These are phyloP conservation scores for Fagopyrum tataricum DNA, from an alignment of 148 eudicot species.

Conservation along the genomic window DNA sequence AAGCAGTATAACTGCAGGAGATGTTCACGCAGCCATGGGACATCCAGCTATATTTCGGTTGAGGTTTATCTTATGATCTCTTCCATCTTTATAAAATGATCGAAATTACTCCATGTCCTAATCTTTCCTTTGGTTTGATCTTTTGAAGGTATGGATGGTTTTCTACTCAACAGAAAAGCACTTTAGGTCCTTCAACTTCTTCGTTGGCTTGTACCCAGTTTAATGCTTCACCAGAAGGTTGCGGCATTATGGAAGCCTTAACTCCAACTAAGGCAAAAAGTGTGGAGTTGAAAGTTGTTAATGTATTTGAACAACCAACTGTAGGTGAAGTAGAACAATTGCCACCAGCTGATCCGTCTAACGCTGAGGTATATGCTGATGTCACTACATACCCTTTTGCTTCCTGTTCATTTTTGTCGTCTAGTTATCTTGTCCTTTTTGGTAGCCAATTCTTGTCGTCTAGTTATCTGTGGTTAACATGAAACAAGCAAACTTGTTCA, in stretches of 20 bases:
- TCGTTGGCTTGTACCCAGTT: slow-evolving; percentile 2
- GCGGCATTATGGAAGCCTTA: not conserved
- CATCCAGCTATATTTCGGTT: slow-evolving; percentile 64
- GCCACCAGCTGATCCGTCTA: slow-evolving; percentile 20
- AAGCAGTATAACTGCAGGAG: slow-evolving; percentile 38
- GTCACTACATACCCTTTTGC: not conserved
- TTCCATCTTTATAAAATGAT: not conserved
- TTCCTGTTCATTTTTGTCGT: not conserved
- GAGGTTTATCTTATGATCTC: slow-evolving; percentile 37
- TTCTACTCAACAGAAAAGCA: slow-evolving; percentile 26
- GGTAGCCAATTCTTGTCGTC: not conserved
- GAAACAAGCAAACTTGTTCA: not conserved
- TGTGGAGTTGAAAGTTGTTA: slow-evolving; percentile 22
- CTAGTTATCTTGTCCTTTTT: not conserved
- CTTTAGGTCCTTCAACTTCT: slow-evolving; percentile 18
- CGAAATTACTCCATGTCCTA: slow-evolving; percentile 10
- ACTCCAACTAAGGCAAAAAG: not conserved
- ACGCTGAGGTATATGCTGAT: slow-evolving; percentile 24
- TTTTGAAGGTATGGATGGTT: slow-evolving; percentile 82
- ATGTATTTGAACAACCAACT: slow-evolving; percentile 19
- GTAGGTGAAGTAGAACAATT: slow-evolving; percentile 19
- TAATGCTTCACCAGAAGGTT: slow-evolving; percentile 4
- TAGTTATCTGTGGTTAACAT: not conserved
- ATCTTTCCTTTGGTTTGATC: slow-evolving; percentile 25
- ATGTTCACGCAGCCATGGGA: slow-evolving; percentile 57